phyloP scores from a whole-genome alignment of 163 green algal genomes.

The Botryococcus braunii region DNA sequence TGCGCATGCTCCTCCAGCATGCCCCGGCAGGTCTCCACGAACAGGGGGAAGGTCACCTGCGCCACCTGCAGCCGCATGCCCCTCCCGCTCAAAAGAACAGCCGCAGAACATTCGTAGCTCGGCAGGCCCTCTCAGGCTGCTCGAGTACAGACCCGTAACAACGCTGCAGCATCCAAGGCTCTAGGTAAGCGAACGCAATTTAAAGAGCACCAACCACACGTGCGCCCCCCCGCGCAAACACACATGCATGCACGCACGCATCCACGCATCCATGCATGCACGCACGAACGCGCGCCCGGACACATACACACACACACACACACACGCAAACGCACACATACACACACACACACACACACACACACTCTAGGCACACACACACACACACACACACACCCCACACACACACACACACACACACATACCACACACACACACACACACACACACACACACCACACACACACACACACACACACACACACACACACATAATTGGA shows the following conservation, averaged over 20 bases:
- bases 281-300: too few species aligned
- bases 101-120: not conserved
- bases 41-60: slow-evolving; percentile 47
- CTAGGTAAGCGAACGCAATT: not conserved
- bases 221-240: too few species aligned
- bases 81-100: not conserved
- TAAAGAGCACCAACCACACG: not conserved
- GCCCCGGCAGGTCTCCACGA: slow-evolving; percentile 42
- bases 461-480: not conserved
- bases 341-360: too few species aligned
- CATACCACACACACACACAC: not conserved
- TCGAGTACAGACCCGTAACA: not conserved
- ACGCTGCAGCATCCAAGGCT: not conserved
- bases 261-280: too few species aligned
- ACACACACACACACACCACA: not conserved
- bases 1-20: slow-evolving; percentile 43
- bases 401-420: not conserved
- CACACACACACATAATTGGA: not conserved
- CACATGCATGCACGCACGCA: too few species aligned
- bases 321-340: too few species aligned
- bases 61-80: slow-evolving; percentile 13
- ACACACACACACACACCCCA: too few species aligned
- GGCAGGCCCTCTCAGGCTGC: not conserved
- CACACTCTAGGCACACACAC: not conserved
- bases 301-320: too few species aligned